Evolutionary conservation across 768 basidiomycete genomes (phyloP).

Genomic region (Serpula lacrymans): DNA sequence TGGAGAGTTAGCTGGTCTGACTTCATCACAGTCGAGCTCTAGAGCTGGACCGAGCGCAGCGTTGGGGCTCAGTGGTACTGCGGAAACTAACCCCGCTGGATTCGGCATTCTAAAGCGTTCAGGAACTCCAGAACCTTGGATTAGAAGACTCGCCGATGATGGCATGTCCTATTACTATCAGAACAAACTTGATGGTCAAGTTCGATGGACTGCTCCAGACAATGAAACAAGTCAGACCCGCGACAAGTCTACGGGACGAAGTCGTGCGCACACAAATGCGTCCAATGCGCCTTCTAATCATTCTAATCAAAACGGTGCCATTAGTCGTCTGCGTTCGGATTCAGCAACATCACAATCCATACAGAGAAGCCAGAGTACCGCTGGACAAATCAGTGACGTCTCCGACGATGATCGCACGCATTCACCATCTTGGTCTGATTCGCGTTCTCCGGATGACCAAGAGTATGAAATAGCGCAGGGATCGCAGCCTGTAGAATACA

Average conservation of each 20-base stretch:
- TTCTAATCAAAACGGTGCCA: slow-evolving; percentile 19
- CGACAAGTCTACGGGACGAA: slow-evolving; percentile 15
- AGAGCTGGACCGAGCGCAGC: slow-evolving; percentile 54
- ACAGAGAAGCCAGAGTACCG: slow-evolving; percentile 26
- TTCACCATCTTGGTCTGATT: slow-evolving; percentile 29
- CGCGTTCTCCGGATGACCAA: slow-evolving; percentile 22
- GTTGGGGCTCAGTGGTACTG: slow-evolving; percentile 40
- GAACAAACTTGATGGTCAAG: slow-evolving; percentile 66
- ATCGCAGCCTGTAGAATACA: slow-evolving; percentile 41
- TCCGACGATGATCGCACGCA: slow-evolving; percentile 73
- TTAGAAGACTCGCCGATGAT: slow-evolving; percentile 75
- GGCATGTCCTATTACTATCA: slow-evolving; percentile 76
- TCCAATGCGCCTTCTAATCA: slow-evolving; percentile 30
- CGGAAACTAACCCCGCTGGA: slow-evolving; percentile 41
- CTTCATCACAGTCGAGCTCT: slow-evolving; percentile 50
- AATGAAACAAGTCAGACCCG: slow-evolving; percentile 20
- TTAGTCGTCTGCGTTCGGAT: slow-evolving; percentile 28
- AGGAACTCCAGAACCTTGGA: slow-evolving; percentile 80
- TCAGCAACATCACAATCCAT: slow-evolving; percentile 30
- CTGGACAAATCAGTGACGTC: slow-evolving; percentile 58
- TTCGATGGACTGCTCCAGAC: slow-evolving; percentile 70
- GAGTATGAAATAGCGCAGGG: slow-evolving; percentile 17
- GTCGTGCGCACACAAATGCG: slow-evolving; percentile 30
- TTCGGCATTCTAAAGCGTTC: slow-evolving; percentile 59
- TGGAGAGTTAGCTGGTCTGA: slow-evolving; percentile 56